Percentiles rank a stretch among this genome's conserved stretches.
These are phyloP conservation scores for Wickerhamomyces bisporus DNA, from an alignment of 805 yeast species.

Conservation along the genomic window DNA sequence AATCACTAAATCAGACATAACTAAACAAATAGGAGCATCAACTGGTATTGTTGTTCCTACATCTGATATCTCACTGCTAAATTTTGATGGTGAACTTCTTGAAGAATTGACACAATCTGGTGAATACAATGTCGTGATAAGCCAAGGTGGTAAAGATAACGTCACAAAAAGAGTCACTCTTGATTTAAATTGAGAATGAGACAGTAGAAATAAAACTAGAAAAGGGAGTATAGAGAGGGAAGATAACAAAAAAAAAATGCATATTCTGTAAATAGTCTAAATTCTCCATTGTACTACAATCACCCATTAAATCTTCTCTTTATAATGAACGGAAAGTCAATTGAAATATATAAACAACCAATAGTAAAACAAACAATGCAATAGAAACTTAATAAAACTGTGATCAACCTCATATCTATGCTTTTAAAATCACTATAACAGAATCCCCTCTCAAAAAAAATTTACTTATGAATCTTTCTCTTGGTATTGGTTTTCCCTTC, in stretches of 20 bases:
- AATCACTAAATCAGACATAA: slow-evolving; percentile 11
- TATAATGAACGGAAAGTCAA: no score
- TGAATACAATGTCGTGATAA: slow-evolving; percentile 14
- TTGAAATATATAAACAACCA: no score
- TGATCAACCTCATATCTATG: slow-evolving; percentile 16
- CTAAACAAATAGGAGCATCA: slow-evolving; percentile 6
- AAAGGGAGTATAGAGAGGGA: no score
- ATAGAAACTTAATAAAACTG: no score
- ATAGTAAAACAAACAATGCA: no score
- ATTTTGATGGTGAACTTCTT: slow-evolving; percentile 2
- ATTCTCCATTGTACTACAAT: no score
- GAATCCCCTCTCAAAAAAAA: slow-evolving; percentile 95
- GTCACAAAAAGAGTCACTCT: slow-evolving; percentile 16
- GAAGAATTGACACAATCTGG: slow-evolving; percentile 15
- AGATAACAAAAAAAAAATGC: no score
- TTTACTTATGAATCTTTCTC: slow-evolving; percentile 81
- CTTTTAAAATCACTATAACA: slow-evolving; percentile 73
- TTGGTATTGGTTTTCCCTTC: slow-evolving; percentile 57
- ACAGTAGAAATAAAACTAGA: no score
- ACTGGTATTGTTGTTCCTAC: slow-evolving; percentile 16
- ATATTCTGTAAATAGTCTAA: slow-evolving; percentile 1
- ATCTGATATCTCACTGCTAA: slow-evolving; percentile 10
- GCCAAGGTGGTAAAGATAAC: slow-evolving; percentile 8
- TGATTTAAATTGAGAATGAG: slow-evolving; percentile 1
- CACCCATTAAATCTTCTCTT: slow-evolving; percentile 7